Evolutionary conservation across 1,139 yeast genomes (phyloP), one percentile per base, ranked within the genome.

Genomic region (Blastobotrys aristatus): DNA sequence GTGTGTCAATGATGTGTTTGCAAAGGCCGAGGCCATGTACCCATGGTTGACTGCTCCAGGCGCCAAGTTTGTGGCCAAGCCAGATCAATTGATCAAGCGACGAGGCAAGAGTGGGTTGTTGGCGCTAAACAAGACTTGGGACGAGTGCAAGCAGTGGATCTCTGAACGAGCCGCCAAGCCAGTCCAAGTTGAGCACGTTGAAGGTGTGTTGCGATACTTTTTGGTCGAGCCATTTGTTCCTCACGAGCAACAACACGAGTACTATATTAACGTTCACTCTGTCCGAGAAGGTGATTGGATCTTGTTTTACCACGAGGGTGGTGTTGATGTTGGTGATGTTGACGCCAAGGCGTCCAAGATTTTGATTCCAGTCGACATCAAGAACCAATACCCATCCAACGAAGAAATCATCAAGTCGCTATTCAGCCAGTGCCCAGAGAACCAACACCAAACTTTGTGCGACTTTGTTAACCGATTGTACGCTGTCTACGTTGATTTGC

Each of bases 271-370:
- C 63, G 72, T 71, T 57, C 69, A 71, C 67, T 71, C 75, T 6
- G 72, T 69, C 43, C 67, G 76, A 44, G 75, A 71, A 55, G 75
- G 75, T 31, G 75, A 71, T 63, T 68, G 72, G 71, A 72, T 71
- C 49, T 65, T 71, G 51, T 71, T 71, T 57, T 71, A 72, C 62
- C 74, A 71, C 59, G 76, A 72, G 57, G 75, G 75, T 42, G 75
- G 75, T 55, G 75, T 71, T 35, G 76, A 71, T 49, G 76, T 71
- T 31, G 75, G 75, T 44, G 76, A 71, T 50, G 75, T 71, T 38
- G 75, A 71, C 52, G 63, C 75, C 49, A 71, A 71, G 66, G 75
- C 75, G 27, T 60, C 71, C 41, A 69, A 69, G 63, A 57, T 72
- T 39, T 58, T 71, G 53, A 66, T 72, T 48, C 74, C 75, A 21